Evolutionary conservation across 495 filamentous ascomycete genomes (phyloP).

Genomic region (Trichoderma gamsii): DNA sequence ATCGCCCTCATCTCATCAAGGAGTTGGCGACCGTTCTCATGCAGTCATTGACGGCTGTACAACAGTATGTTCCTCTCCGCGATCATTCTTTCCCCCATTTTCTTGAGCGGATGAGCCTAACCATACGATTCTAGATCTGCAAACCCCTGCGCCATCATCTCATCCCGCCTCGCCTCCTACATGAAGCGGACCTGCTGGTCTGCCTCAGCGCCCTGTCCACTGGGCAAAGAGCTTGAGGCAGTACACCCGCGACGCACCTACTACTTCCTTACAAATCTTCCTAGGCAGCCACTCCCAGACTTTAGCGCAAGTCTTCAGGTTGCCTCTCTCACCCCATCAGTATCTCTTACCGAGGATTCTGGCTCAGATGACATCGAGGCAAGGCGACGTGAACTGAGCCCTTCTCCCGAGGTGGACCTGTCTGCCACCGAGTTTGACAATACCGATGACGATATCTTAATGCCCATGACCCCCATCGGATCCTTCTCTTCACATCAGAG

Average conservation of each 20-base stretch:
- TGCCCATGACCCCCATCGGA: slow-evolving; percentile 51
- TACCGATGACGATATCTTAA: slow-evolving; percentile 53
- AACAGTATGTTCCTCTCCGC: slow-evolving; percentile 61
- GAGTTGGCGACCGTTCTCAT: slow-evolving; percentile 81
- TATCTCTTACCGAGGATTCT: slow-evolving; percentile 61
- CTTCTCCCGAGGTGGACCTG: slow-evolving; percentile 88
- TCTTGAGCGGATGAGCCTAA: slow-evolving; percentile 29
- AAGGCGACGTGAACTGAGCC: slow-evolving; percentile 68
- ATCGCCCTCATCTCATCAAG: slow-evolving; percentile 89
- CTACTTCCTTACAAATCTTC: slow-evolving; percentile 83
- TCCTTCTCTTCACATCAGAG: slow-evolving; percentile 46
- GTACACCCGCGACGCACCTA: slow-evolving; percentile 93
- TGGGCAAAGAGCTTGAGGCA: slow-evolving; percentile 86
- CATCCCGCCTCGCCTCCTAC: slow-evolving; percentile 82
- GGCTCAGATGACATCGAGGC: slow-evolving; percentile 67
- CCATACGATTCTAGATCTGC: slow-evolving; percentile 62
- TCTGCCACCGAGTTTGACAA: slow-evolving; percentile 83
- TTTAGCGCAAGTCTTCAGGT: slow-evolving; percentile 51
- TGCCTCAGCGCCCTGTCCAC: slow-evolving; percentile 71
- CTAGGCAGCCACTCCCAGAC: slow-evolving; percentile 77
- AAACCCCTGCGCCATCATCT: slow-evolving; percentile 90
- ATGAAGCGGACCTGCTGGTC: slow-evolving; percentile 80
- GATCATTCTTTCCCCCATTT: background rate
- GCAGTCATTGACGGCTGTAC: slow-evolving; percentile 70
- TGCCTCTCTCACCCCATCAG: slow-evolving; percentile 54